A percentile compares a stretch with the other conserved stretches of the same genome.
These are phyloP conservation scores for Lachancea cidri DNA, from an alignment of 805 yeast species.

Conservation along the genomic window DNA sequence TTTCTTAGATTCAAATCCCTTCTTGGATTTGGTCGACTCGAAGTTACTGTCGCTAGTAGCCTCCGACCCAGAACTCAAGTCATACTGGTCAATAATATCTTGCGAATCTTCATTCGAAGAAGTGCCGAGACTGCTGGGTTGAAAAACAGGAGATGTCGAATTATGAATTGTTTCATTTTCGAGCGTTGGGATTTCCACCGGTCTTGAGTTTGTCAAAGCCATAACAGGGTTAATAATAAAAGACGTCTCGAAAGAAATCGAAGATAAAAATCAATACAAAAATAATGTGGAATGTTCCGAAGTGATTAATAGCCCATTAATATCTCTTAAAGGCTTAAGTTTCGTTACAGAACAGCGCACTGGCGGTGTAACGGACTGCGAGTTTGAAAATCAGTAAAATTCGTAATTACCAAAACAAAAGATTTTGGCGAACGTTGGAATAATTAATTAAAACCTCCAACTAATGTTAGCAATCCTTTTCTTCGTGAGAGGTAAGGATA, in stretches of 20 bases:
- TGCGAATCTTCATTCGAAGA: conserved; percentile 1
- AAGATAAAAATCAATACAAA: not conserved
- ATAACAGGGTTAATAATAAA: conserved; percentile 24
- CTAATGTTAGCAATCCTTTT: not conserved
- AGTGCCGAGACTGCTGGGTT: conserved; percentile 24
- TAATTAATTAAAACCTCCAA: conserved; percentile 19
- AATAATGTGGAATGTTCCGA: not conserved
- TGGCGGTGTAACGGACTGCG: too few species aligned
- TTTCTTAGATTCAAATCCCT: conserved; percentile 14
- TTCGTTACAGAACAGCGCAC: not conserved
- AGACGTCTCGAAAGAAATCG: not conserved
- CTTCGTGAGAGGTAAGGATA: not conserved
- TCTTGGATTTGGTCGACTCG: not conserved
- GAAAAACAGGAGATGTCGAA: conserved; percentile 31
- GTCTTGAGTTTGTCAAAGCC: conserved; percentile 68
- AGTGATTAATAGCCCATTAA: not conserved
- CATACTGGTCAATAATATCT: not conserved
- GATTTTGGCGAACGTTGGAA: conserved; percentile 10
- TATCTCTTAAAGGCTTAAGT: not conserved
- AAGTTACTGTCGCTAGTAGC: not conserved
- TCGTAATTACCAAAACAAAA: too few species aligned
- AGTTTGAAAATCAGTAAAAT: too few species aligned
- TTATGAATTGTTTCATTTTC: conserved; percentile 33
- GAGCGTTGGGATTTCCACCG: conserved; percentile 45
- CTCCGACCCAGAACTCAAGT: not conserved